Conservation (phyloP, 2,329 filamentous ascomycete species). For the Mariannaea sp. region DNA sequence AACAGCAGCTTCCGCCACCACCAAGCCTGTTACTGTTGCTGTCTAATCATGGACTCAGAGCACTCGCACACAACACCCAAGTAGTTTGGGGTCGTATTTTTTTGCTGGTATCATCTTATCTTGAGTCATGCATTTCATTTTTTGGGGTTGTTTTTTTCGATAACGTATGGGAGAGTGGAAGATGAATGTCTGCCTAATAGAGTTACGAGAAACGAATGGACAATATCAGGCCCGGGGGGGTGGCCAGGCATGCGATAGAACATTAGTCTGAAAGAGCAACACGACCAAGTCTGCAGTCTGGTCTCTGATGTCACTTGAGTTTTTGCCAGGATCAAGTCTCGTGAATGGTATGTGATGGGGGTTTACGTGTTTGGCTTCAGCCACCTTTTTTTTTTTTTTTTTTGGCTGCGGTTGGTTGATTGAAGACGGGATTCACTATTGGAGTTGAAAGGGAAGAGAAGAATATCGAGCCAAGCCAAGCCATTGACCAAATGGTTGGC, state of each 20-base stretch:
- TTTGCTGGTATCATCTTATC: constrained; percentile 24
- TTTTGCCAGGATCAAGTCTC: neutral
- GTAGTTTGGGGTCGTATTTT: constrained; percentile 9
- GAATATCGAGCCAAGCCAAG: too few relatives aligned
- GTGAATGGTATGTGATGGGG: neutral
- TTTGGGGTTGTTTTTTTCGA: constrained; percentile 22
- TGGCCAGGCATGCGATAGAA: constrained; percentile 16
- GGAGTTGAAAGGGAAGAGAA: neutral
- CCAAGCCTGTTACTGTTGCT: constrained; percentile 44
- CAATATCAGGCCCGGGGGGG: constrained; percentile 35
- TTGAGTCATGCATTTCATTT: constrained; percentile 21
- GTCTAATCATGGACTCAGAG: constrained; percentile 38
- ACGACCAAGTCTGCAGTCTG: constrained; percentile 9
- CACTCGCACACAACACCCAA: neutral
- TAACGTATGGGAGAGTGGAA: constrained; percentile 25
- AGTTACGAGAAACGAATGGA: constrained; percentile 41
- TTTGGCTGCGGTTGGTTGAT: too few relatives aligned
- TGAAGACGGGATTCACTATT: neutral
- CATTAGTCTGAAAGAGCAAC: constrained; percentile 19
- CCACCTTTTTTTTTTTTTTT: too few relatives aligned
- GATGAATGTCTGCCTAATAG: constrained; percentile 35
- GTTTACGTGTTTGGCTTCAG: neutral
- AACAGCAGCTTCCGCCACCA: constrained; percentile 37
- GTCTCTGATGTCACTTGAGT: neutral
- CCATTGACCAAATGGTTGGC: neutral